Percentiles rank a stretch among this genome's conserved stretches.
Conservation (phyloP, 345 rosid species). For the Eutrema japonicum region DNA sequence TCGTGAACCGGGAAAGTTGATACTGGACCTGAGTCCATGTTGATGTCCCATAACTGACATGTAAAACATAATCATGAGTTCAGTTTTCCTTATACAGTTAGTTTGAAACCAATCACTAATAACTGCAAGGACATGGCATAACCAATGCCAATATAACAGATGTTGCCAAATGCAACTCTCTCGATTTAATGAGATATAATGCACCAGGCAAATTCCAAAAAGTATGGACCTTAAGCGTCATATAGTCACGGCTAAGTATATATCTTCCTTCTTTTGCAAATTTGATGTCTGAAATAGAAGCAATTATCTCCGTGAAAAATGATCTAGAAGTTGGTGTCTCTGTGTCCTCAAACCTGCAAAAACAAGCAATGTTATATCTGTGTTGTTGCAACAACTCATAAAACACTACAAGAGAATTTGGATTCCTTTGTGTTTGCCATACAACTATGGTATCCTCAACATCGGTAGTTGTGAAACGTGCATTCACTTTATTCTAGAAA, state of each 20-base stretch:
- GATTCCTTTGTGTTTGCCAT: slow-evolving; percentile 20
- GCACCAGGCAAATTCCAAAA: not conserved
- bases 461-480: slow-evolving; percentile 9
- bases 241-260: slow-evolving; percentile 91
- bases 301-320: slow-evolving; percentile 93
- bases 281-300: slow-evolving; percentile 89
- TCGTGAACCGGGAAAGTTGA: slow-evolving; percentile 94
- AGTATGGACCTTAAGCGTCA: slow-evolving; percentile 78
- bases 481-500: slow-evolving; percentile 3
- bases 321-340: slow-evolving; percentile 80
- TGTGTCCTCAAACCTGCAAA: slow-evolving; percentile 80
- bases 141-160: slow-evolving; percentile 15
- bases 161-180: slow-evolving; percentile 19
- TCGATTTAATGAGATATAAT: slow-evolving; percentile 8
- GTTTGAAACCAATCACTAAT: slow-evolving; percentile 12
- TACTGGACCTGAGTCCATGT: slow-evolving; percentile 99
- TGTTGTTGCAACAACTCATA: slow-evolving; percentile 9
- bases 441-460: slow-evolving; percentile 23
- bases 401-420: slow-evolving; percentile 11
- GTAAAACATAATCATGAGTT: slow-evolving; percentile 19
- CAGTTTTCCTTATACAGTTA: slow-evolving; percentile 5
- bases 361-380: slow-evolving; percentile 26
- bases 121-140: slow-evolving; percentile 11
- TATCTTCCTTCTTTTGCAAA: slow-evolving; percentile 82
- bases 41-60: slow-evolving; percentile 83